A percentile compares a stretch with the other conserved stretches of the same genome.
Conservation (phyloP, 306 rosid species). For the Lagenaria siceraria region DNA sequence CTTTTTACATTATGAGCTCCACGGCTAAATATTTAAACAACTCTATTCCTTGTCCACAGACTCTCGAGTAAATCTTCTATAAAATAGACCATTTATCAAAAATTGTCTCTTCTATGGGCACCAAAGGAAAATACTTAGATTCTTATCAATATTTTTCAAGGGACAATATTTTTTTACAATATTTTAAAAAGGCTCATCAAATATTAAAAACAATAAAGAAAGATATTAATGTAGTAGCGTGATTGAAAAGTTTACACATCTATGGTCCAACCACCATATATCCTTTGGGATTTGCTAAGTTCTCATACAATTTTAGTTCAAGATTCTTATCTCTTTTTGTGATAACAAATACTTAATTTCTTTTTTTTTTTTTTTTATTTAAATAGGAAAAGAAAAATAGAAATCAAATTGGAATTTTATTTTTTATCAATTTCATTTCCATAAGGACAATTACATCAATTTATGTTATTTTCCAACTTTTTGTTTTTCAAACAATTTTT, state of each 20-base stretch:
- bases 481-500: background rate
- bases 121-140: too few species aligned
- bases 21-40: too few species aligned
- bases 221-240: background rate
- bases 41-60: too few species aligned
- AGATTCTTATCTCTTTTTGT: background rate
- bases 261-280: background rate
- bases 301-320: background rate
- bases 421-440: background rate
- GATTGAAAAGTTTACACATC: background rate
- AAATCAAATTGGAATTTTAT: too few species aligned
- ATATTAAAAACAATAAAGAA: background rate
- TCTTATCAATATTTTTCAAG: background rate
- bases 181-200: background rate
- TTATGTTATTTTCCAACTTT: background rate
- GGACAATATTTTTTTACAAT: background rate
- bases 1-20: too few species aligned
- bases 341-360: background rate
- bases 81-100: background rate
- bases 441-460: background rate
- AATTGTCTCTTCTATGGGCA: background rate
- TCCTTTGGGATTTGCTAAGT: background rate
- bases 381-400: too few species aligned
- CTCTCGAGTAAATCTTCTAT: too few species aligned
- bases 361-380: too few species aligned